These are phyloP conservation scores for Coniella vitis DNA, from an alignment of 2,329 filamentous ascomycete genomes.

Conservation along the genomic window DNA sequence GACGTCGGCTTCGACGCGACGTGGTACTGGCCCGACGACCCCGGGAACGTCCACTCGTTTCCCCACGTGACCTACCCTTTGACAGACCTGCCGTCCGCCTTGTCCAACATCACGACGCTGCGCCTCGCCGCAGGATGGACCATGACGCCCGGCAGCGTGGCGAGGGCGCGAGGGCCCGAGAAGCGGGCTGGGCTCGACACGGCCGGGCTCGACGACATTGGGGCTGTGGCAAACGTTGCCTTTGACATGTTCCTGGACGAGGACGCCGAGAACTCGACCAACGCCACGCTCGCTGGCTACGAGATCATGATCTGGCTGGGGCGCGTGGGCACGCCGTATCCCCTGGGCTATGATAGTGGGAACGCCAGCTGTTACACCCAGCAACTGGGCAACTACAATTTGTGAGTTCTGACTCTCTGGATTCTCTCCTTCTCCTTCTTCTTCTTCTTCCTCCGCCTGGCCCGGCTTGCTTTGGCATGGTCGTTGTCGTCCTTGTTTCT, in stretches of 20 bases:
- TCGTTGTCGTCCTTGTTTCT: neutral
- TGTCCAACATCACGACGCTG: constrained; percentile 25
- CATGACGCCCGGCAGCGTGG: constrained; percentile 21
- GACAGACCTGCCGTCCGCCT: constrained; percentile 20
- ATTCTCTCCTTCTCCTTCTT: neutral
- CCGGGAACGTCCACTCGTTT: constrained; percentile 25
- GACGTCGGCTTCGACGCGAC: constrained; percentile 23
- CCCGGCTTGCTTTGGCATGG: neutral
- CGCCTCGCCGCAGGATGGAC: constrained; percentile 24
- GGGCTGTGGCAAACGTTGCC: constrained; percentile 24
- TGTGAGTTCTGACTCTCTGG: constrained; percentile 19
- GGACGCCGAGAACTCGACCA: constrained; percentile 19
- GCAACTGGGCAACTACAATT: constrained; percentile 21
- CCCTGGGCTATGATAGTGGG: constrained; percentile 20
- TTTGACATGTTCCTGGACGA: constrained; percentile 28
- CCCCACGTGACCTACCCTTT: constrained; percentile 27
- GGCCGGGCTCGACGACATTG: constrained; percentile 18
- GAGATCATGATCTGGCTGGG: constrained; percentile 30
- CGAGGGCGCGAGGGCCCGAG: constrained; percentile 16
- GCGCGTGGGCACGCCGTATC: constrained; percentile 22
- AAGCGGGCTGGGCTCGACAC: constrained; percentile 19
- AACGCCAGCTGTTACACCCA: constrained; percentile 21
- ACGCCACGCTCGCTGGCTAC: constrained; percentile 23
- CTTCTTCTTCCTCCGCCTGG: constrained; percentile 3
- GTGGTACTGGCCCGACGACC: constrained; percentile 25